Evolutionary conservation across 192 early-diverging fungal species (phyloP), one percentile per base, ranked within the genome.

Genomic region (Backusella mclennaniae): DNA sequence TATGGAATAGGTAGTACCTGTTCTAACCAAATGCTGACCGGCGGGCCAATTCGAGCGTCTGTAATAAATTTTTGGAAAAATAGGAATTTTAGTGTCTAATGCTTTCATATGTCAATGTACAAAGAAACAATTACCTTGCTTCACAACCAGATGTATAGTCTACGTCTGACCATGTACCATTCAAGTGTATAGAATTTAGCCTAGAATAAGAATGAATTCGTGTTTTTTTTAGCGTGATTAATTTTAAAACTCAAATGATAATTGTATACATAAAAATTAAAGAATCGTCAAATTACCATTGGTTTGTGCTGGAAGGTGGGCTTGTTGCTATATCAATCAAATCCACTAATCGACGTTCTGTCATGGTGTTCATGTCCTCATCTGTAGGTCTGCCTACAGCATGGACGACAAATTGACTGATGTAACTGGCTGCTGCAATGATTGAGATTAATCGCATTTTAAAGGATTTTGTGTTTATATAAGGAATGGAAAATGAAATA

Each of bases 1-100:
- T 23, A 11, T 63, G 56, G 26, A 29, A 26, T 12, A 12, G 56
- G 56, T 63, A 63, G 23, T 67, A 78, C 77, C 59, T 33, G 71
- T 67, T 29, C 77, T 68, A 46, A 38, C 46, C 49, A 73, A 75
- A 42, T 78, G 77, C 23, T 59, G 26, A 9, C 33, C 35, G 26
- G 77, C 77, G 23, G 52, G 77, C 77, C 77, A 79, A 53, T 66
- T 79, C 7, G 77, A 73, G 14, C 52, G 36, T 42, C 77, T 67
- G 46, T 19, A 21, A 15, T 69, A 69, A 21, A 63, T 63, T 63
- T 26, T 63, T 63, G 12, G 56, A 29, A 29, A 63, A 63, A 41
- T 41, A 63, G 56, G 35, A 69, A 39, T 12, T 39, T 21, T 39
- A 26, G 68, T 69, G 41, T 23, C 7, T 14, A 42, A 38, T 21